Conservation (phyloP, 306 rosid species). For the Trichosanthes truncata region DNA sequence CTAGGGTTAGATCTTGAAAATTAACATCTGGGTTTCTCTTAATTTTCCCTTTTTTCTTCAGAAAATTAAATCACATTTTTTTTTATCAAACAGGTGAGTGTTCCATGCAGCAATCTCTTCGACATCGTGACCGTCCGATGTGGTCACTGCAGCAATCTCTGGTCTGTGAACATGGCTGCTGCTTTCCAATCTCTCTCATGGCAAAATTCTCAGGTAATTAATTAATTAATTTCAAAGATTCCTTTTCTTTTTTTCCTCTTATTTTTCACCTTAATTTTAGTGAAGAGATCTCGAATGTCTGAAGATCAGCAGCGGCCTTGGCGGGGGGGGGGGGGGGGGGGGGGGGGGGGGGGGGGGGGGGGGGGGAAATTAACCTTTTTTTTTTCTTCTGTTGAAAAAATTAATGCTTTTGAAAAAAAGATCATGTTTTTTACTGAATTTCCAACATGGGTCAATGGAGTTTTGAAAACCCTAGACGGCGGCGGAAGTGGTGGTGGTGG, state of each 20-base stretch:
- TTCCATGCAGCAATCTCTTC: slow-evolving; percentile 89
- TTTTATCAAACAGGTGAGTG: slow-evolving; percentile 62
- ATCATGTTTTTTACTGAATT: not conserved
- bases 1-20: not conserved
- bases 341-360: slow-evolving; percentile 8
- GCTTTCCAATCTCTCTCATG: slow-evolving; percentile 86
- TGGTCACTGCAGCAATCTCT: slow-evolving; percentile 98
- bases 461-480: not conserved
- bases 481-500: not conserved
- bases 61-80: not conserved
- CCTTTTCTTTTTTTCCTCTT: not conserved
- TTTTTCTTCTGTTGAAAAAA: not conserved
- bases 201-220: slow-evolving; percentile 18
- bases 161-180: slow-evolving; percentile 99
- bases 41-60: not conserved
- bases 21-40: not conserved
- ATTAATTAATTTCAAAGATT: not conserved
- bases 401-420: not conserved
- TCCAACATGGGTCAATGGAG: not conserved
- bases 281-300: not conserved
- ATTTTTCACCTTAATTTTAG: not conserved
- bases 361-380: not conserved
- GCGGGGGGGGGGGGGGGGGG: not conserved
- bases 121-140: slow-evolving; percentile 99
- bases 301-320: not conserved